These are phyloP conservation scores for Xylaria bambusicola DNA, from an alignment of 495 filamentous ascomycete genomes.

Conservation along the genomic window DNA sequence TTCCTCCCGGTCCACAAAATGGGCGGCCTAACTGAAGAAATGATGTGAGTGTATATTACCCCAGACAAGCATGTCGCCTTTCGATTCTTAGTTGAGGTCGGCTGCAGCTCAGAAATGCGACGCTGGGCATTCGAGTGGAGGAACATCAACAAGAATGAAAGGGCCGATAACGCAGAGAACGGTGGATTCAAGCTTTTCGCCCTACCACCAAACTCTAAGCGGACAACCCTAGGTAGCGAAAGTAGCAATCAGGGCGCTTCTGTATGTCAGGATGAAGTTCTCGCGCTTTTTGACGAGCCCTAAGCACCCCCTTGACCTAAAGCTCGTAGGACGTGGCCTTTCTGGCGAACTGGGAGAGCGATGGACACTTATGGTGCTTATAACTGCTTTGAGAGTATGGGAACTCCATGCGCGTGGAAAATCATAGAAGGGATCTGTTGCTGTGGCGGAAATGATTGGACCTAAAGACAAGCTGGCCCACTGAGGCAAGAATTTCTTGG, in stretches of 20 bases:
- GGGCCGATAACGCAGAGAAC: background rate
- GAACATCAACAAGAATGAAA: background rate
- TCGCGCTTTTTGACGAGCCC: background rate
- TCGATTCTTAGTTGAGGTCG: background rate
- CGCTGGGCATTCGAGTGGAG: background rate
- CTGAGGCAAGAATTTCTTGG: no score
- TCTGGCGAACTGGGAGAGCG: background rate
- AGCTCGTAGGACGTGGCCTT: background rate
- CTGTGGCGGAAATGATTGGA: background rate
- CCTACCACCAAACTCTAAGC: background rate
- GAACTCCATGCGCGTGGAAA: background rate
- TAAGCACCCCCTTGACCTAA: slow-evolving; percentile 6
- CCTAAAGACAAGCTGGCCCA: background rate
- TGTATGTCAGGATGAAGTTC: background rate
- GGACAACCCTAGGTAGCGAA: background rate
- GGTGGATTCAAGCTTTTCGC: slow-evolving; percentile 1
- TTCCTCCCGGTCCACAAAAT: background rate
- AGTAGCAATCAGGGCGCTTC: background rate
- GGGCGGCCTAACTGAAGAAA: background rate
- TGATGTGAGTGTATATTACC: slow-evolving; percentile 1
- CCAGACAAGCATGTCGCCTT: background rate
- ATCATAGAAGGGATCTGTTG: background rate
- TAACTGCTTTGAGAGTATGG: slow-evolving; percentile 1
- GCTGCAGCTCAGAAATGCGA: background rate
- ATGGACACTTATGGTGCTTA: slow-evolving; percentile 5